Percentiles rank a stretch among this genome's conserved stretches.
Conservation (phyloP, 2,329 filamentous ascomycete genomes). For the Fusarium proliferatum region DNA sequence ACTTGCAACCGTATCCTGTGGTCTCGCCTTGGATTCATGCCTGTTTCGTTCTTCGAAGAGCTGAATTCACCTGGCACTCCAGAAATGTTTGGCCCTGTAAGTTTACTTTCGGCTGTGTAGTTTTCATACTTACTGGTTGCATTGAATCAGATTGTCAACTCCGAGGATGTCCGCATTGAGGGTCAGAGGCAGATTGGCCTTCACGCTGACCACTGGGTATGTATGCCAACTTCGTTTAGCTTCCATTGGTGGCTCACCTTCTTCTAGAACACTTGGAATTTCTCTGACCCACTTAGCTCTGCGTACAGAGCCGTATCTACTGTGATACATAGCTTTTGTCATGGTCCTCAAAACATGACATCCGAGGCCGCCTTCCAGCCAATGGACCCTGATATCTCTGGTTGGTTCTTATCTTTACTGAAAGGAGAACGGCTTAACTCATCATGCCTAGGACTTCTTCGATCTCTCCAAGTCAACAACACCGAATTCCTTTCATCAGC, state of each 20-base stretch:
- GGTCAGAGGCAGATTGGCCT: neutral
- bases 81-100: neutral
- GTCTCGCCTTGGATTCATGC: neutral
- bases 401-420: neutral
- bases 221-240: neutral
- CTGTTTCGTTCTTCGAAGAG: neutral
- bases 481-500: neutral
- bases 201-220: neutral
- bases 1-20: neutral
- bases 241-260: too few relatives aligned
- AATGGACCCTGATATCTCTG: neutral
- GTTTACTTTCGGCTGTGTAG: too few relatives aligned
- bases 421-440: neutral
- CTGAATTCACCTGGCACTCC: rapidly evolving
- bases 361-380: neutral
- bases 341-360: rapidly evolving
- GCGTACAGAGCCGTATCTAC: neutral
- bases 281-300: neutral
- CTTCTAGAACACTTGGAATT: neutral
- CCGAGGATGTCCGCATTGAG: neutral
- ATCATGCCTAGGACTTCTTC: neutral
- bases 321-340: neutral
- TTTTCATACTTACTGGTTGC: too few relatives aligned
- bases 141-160: neutral
- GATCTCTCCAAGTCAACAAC: neutral